A percentile compares a stretch with the other conserved stretches of the same genome.
Evolutionary conservation across 371 early-diverging fungal species (phyloP).

Genomic region (Catenaria anguillulae): DNA sequence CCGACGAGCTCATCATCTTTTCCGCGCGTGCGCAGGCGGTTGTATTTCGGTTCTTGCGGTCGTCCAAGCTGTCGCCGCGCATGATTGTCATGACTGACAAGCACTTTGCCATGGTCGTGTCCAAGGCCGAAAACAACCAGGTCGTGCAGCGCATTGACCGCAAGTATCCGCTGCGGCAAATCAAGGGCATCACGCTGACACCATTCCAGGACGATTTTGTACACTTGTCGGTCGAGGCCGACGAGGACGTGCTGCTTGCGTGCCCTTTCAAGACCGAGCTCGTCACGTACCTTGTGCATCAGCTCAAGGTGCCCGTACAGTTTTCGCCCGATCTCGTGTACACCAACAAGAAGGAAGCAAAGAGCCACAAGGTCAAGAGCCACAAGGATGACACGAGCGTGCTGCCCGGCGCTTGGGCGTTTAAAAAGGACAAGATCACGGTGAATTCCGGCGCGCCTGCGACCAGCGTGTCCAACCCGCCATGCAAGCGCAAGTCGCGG

Average conservation of each 20-base stretch:
- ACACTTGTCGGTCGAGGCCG: constrained; percentile 42
- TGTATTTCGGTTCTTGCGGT: constrained; percentile 60
- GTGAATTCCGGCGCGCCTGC: constrained; percentile 54
- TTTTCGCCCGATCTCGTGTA: constrained; percentile 35
- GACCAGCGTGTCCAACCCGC: constrained; percentile 20
- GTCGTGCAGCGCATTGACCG: constrained; percentile 11
- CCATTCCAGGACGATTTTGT: constrained; percentile 70
- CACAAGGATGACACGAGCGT: constrained; percentile 47
- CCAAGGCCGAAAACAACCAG: constrained; percentile 9
- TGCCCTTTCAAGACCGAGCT: constrained; percentile 74
- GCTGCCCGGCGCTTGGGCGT: constrained; percentile 17
- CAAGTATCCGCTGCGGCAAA: constrained; percentile 10
- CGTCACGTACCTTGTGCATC: constrained; percentile 42
- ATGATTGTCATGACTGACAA: constrained; percentile 36
- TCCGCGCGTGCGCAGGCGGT: constrained; percentile 14
- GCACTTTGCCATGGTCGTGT: background rate
- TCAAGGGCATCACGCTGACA: constrained; percentile 33
- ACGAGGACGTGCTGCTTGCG: constrained; percentile 19
- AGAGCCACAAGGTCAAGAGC: constrained; percentile 57
- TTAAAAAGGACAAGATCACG: constrained; percentile 60
- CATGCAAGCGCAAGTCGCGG: background rate
- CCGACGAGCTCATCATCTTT: constrained; percentile 48
- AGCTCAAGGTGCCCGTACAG: constrained; percentile 36
- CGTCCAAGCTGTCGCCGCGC: constrained; percentile 60
- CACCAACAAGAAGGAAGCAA: constrained; percentile 61